These are phyloP conservation scores for Salvia miltiorrhiza DNA, from an alignment of 257 asterid species.

Conservation along the genomic window DNA sequence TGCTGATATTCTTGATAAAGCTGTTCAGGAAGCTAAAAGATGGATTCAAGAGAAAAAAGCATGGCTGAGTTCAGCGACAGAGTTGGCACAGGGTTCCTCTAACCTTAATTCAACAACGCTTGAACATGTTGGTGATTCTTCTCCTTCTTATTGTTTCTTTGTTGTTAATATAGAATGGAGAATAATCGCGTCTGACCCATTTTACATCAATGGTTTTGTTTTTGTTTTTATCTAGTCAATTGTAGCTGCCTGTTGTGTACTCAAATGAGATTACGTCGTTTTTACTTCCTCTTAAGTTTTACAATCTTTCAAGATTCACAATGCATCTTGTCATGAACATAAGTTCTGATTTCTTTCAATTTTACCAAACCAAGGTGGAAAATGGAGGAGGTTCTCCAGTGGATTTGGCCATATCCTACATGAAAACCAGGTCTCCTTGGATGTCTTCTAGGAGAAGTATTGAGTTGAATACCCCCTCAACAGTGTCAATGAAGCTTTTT, in stretches of 20 bases:
- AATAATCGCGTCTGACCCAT: not conserved
- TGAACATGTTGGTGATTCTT: slow-evolving; percentile 40
- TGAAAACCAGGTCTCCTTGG: slow-evolving; percentile 78
- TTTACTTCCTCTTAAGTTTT: slow-evolving; percentile 7
- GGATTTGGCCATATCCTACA: slow-evolving; percentile 72
- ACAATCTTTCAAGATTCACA: slow-evolving; percentile 7
- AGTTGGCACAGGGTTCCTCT: slow-evolving; percentile 34
- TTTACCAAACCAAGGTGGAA: slow-evolving; percentile 41
- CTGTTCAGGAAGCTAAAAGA: slow-evolving; percentile 68
- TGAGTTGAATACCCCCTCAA: slow-evolving; percentile 50
- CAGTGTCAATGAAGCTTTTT: slow-evolving; percentile 40
- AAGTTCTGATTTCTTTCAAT: slow-evolving; percentile 19
- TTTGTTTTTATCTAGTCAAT: not conserved
- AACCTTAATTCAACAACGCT: slow-evolving; percentile 28
- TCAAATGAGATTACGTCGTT: not conserved
- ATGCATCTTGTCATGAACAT: slow-evolving; percentile 17
- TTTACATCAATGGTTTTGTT: slow-evolving; percentile 8
- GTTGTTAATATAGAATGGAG: not conserved
- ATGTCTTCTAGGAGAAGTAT: slow-evolving; percentile 50
- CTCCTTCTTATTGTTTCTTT: slow-evolving; percentile 5
- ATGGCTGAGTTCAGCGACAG: slow-evolving; percentile 39
- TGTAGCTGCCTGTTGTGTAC: not conserved
- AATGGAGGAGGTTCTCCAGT: slow-evolving; percentile 62
- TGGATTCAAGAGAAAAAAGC: slow-evolving; percentile 74
- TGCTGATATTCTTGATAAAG: slow-evolving; percentile 40